phyloP scores from a whole-genome alignment of 305 asterid species.

The Solanum hybrid region DNA sequence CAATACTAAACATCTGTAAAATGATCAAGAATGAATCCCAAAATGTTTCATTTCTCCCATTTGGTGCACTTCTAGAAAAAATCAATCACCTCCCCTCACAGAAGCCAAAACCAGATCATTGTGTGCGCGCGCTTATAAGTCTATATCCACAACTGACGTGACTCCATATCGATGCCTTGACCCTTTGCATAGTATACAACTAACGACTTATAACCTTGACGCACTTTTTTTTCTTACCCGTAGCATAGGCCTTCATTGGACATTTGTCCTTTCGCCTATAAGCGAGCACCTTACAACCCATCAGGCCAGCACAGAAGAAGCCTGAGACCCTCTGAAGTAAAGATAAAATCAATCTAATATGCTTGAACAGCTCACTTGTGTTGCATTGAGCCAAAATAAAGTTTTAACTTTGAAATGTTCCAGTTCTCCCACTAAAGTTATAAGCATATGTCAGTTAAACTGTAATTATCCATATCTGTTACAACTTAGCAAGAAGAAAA shows the following conservation, averaged over 20 bases:
- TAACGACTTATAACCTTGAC: neutral
- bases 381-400: neutral
- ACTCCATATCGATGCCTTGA: neutral
- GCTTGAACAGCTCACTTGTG: neutral
- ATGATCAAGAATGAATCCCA: neutral
- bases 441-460: neutral
- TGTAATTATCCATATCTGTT: neutral
- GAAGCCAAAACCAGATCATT: neutral
- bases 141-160: neutral
- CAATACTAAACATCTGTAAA: neutral
- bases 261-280: neutral
- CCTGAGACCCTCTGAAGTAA: neutral
- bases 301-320: neutral
- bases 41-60: neutral
- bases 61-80: neutral
- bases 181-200: neutral
- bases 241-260: neutral
- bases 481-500: neutral
- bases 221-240: neutral
- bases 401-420: neutral
- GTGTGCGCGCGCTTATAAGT: neutral
- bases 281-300: neutral
- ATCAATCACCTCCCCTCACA: neutral
- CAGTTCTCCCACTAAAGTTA: neutral
- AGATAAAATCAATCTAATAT: neutral